These are phyloP conservation scores for Sarocladiaceae sp. DNA, from an alignment of 2,329 filamentous ascomycete species.

Conservation along the genomic window DNA sequence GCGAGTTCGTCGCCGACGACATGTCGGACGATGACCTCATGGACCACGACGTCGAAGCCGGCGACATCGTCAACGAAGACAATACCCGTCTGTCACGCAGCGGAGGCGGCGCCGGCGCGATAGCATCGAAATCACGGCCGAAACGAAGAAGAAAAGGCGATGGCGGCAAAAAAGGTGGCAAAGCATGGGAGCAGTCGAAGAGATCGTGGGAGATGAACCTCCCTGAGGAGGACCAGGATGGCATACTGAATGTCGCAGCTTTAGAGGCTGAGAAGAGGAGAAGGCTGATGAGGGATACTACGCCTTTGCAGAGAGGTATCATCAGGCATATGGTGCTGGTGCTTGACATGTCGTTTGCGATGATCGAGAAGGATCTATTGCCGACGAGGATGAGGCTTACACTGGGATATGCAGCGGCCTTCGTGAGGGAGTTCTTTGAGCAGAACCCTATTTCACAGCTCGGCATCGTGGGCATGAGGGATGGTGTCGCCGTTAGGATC, in stretches of 20 bases:
- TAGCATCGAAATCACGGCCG: not conserved
- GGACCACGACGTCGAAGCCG: slow-evolving; percentile 27
- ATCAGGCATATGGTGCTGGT: slow-evolving; percentile 94
- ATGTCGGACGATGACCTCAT: slow-evolving; percentile 62
- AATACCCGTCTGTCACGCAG: slow-evolving; percentile 24
- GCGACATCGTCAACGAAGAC: slow-evolving; percentile 34
- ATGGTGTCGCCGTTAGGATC: slow-evolving; percentile 80
- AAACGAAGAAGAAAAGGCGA: slow-evolving; percentile 1
- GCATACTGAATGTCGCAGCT: slow-evolving; percentile 71
- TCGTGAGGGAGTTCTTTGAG: slow-evolving; percentile 93
- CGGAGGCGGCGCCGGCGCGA: slow-evolving; percentile 6
- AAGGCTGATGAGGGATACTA: slow-evolving; percentile 86
- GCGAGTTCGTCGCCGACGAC: slow-evolving; percentile 61
- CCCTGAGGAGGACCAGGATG: slow-evolving; percentile 67
- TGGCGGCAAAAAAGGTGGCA: slow-evolving; percentile 28
- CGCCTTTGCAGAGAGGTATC: slow-evolving; percentile 90
- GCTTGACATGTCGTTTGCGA: slow-evolving; percentile 87
- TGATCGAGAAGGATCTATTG: slow-evolving; percentile 91
- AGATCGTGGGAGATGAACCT: slow-evolving; percentile 70
- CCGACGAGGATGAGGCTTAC: slow-evolving; percentile 82
- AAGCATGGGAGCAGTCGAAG: slow-evolving; percentile 64
- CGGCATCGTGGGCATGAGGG: slow-evolving; percentile 87
- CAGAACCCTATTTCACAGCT: slow-evolving; percentile 98
- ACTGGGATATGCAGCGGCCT: slow-evolving; percentile 78
- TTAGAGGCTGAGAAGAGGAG: slow-evolving; percentile 77